Percentiles rank a stretch among this genome's conserved stretches.
Conservation (phyloP, 495 filamentous ascomycete genomes). For the Podospora didyma region DNA sequence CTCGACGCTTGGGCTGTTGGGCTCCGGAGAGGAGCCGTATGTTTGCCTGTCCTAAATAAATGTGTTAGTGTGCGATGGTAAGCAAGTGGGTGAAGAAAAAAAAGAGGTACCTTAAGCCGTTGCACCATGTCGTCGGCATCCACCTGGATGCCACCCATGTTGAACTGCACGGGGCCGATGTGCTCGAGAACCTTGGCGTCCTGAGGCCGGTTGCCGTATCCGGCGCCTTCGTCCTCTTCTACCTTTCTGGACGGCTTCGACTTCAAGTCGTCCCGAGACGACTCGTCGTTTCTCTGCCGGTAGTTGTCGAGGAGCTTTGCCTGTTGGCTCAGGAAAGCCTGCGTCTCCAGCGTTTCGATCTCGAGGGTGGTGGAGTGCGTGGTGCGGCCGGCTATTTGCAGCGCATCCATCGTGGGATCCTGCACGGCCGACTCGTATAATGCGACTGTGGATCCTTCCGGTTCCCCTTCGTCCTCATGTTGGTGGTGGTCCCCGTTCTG, state of each 20-base stretch:
- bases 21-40: slow-evolving; percentile 36
- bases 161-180: slow-evolving; percentile 94
- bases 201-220: slow-evolving; percentile 30
- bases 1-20: slow-evolving; percentile 26
- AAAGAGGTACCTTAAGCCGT: slow-evolving; percentile 66
- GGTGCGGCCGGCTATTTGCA: slow-evolving; percentile 46
- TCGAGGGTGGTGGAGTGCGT: slow-evolving; percentile 55
- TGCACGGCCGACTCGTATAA: slow-evolving; percentile 77
- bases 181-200: slow-evolving; percentile 73
- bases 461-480: slow-evolving; percentile 26
- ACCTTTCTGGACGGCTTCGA: slow-evolving; percentile 32
- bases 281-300: slow-evolving; percentile 58
- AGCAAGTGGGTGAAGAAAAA: not conserved
- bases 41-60: slow-evolving; percentile 43
- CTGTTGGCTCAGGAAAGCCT: slow-evolving; percentile 72
- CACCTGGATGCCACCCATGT: slow-evolving; percentile 95
- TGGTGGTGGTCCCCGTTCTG: slow-evolving; percentile 17
- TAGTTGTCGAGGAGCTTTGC: slow-evolving; percentile 67
- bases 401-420: slow-evolving; percentile 61
- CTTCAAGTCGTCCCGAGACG: slow-evolving; percentile 44
- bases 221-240: slow-evolving; percentile 10
- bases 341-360: slow-evolving; percentile 70
- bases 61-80: not conserved
- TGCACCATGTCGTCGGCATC: slow-evolving; percentile 95
- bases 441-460: slow-evolving; percentile 56